These are phyloP conservation scores for Rhodomyrtus tomentosa DNA, from an alignment of 345 rosid genomes.

Conservation along the genomic window DNA sequence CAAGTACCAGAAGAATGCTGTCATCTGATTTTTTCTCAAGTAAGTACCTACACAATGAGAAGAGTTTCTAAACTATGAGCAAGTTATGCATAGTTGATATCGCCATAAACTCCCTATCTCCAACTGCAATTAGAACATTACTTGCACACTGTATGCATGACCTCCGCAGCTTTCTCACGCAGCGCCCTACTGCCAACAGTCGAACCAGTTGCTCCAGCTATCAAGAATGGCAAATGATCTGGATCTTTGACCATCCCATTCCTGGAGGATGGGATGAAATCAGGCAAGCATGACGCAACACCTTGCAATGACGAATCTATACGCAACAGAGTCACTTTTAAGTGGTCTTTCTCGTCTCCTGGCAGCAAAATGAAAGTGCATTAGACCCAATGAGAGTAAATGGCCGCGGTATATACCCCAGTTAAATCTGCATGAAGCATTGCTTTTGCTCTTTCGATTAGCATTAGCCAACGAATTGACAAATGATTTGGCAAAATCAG, in stretches of 20 bases:
- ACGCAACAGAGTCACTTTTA: conserved; percentile 96
- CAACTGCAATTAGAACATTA: conserved; percentile 26
- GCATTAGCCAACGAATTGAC: background rate
- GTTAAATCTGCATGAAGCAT: background rate
- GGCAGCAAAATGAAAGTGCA: conserved; percentile 5
- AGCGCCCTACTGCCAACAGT: conserved; percentile 70
- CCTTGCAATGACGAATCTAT: conserved; percentile 96
- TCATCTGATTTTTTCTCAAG: conserved; percentile 94
- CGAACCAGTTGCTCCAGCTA: conserved; percentile 94
- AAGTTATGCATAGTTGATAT: background rate
- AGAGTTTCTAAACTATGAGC: background rate
- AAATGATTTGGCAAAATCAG: background rate
- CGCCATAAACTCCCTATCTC: background rate
- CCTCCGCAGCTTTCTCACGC: conserved; percentile 81
- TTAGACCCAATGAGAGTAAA: background rate
- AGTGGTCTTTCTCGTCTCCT: conserved; percentile 94
- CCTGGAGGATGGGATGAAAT: conserved; percentile 76
- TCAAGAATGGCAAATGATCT: conserved; percentile 48
- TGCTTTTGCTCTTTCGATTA: background rate
- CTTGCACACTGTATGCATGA: conserved; percentile 82
- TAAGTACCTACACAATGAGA: conserved; percentile 50
- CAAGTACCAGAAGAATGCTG: conserved; percentile 79
- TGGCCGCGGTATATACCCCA: background rate
- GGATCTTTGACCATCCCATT: conserved; percentile 48
- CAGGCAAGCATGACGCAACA: conserved; percentile 96